phyloP scores from a whole-genome alignment of 2,329 filamentous ascomycete genomes.

The Nemania sp. region DNA sequence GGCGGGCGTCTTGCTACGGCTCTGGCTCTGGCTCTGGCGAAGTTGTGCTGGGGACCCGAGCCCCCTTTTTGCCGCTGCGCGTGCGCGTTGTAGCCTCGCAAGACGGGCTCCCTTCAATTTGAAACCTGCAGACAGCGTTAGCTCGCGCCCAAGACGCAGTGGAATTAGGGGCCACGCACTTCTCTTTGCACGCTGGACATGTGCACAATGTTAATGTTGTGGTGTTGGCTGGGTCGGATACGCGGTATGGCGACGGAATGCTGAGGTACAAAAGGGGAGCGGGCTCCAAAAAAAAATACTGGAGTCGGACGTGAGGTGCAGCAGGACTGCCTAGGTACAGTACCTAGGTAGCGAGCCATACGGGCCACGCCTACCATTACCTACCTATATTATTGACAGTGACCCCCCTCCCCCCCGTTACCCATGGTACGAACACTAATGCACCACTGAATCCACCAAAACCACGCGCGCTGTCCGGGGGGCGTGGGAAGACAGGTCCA shows the following conservation, averaged over 20 bases:
- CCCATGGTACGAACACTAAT: slow-evolving; percentile 9
- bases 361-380: slow-evolving; percentile 16
- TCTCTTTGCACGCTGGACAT: slow-evolving; percentile 36
- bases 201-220: slow-evolving; percentile 27
- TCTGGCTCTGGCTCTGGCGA: slow-evolving; percentile 22
- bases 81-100: slow-evolving; percentile 43
- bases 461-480: slow-evolving; percentile 22
- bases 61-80: slow-evolving; percentile 45
- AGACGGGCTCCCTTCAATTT: slow-evolving; percentile 39
- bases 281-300: slow-evolving; percentile 30
- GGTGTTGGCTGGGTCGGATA: slow-evolving; percentile 36
- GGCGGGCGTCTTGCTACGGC: slow-evolving; percentile 5
- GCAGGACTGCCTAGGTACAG: not conserved
- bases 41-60: slow-evolving; percentile 41
- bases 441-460: slow-evolving; percentile 28
- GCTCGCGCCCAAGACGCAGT: slow-evolving; percentile 27
- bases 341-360: not conserved
- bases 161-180: slow-evolving; percentile 24
- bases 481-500: not conserved
- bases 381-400: not conserved
- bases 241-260: slow-evolving; percentile 42
- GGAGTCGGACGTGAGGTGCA: slow-evolving; percentile 8
- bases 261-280: slow-evolving; percentile 36
- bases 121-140: slow-evolving; percentile 39
- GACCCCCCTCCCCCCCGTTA: not conserved